Conservation (phyloP, 2,329 filamentous ascomycete genomes). For the Pseudophaeomoniella oleicola region DNA sequence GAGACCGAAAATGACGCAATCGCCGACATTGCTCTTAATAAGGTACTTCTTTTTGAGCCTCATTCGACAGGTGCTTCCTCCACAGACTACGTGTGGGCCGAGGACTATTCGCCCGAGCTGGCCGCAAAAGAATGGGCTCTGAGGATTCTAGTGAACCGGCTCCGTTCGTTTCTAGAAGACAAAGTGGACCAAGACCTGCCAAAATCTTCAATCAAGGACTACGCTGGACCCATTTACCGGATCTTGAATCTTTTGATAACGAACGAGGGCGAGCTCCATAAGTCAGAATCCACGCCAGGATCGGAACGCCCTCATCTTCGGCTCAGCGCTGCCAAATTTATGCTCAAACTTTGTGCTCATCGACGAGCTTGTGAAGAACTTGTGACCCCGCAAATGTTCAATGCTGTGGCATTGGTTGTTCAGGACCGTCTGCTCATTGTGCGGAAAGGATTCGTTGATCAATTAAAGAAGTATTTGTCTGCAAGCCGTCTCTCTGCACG, state of each 20-base stretch:
- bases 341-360: slow-evolving; percentile 69
- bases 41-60: slow-evolving; percentile 58
- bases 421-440: slow-evolving; percentile 66
- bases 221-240: slow-evolving; percentile 56
- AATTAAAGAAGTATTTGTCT: slow-evolving; percentile 81
- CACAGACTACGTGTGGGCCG: slow-evolving; percentile 49
- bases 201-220: slow-evolving; percentile 27
- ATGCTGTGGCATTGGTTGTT: slow-evolving; percentile 62
- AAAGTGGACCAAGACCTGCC: slow-evolving; percentile 22
- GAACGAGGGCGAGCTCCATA: slow-evolving; percentile 65
- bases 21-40: slow-evolving; percentile 59
- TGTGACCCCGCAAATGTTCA: slow-evolving; percentile 60
- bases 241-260: slow-evolving; percentile 64
- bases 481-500: slow-evolving; percentile 53
- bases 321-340: slow-evolving; percentile 63
- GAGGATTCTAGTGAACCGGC: slow-evolving; percentile 71
- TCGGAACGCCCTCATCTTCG: slow-evolving; percentile 70
- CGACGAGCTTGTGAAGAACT: slow-evolving; percentile 60
- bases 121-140: slow-evolving; percentile 72
- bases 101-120: slow-evolving; percentile 65
- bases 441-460: slow-evolving; percentile 63
- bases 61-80: slow-evolving; percentile 39
- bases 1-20: slow-evolving; percentile 64
- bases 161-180: slow-evolving; percentile 50
- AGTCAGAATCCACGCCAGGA: slow-evolving; percentile 58